Percentiles rank a stretch among this genome's conserved stretches.
These are phyloP conservation scores for Penicillium crustosum DNA, from an alignment of 2,329 filamentous ascomycete species.

Conservation along the genomic window DNA sequence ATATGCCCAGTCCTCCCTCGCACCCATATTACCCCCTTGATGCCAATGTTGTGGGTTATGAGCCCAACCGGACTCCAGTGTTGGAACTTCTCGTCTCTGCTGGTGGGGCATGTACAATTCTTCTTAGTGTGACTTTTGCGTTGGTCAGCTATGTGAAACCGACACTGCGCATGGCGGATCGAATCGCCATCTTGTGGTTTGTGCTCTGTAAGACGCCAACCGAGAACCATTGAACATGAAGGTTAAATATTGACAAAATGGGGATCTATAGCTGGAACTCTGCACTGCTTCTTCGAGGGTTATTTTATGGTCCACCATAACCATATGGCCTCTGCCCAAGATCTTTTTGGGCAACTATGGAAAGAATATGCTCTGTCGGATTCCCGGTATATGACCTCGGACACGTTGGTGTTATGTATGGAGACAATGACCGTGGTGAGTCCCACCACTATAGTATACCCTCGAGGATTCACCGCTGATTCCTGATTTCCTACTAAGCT, in stretches of 20 bases:
- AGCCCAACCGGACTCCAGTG: conserved; percentile 64
- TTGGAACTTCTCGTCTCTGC: conserved; percentile 61
- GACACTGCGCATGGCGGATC: conserved; percentile 54
- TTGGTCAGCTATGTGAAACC: conserved; percentile 56
- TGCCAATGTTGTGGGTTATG: conserved; percentile 61
- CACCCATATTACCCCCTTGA: conserved; percentile 74
- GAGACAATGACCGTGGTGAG: conserved; percentile 77
- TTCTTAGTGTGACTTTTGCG: conserved; percentile 59
- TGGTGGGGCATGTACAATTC: conserved; percentile 53
- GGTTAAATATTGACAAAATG: neutral
- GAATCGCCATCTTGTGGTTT: conserved; percentile 70
- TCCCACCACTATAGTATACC: conserved; percentile 12
- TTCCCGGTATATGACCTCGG: conserved; percentile 78
- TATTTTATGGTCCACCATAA: conserved; percentile 75
- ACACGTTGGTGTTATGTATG: conserved; percentile 83
- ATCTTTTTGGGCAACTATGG: conserved; percentile 81
- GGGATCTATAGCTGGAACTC: conserved; percentile 42
- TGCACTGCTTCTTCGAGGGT: conserved; percentile 82
- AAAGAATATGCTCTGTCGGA: conserved; percentile 89
- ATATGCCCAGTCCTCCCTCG: conserved; percentile 7
- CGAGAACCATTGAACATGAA: neutral
- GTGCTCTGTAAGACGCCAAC: conserved; percentile 59
- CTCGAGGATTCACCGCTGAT: conserved; percentile 7
- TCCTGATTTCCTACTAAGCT: conserved; percentile 39
- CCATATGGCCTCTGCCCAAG: conserved; percentile 65